A percentile compares a stretch with the other conserved stretches of the same genome.
Conservation (phyloP, 129 eudicot genomes). For the Escallonia herrerae region DNA sequence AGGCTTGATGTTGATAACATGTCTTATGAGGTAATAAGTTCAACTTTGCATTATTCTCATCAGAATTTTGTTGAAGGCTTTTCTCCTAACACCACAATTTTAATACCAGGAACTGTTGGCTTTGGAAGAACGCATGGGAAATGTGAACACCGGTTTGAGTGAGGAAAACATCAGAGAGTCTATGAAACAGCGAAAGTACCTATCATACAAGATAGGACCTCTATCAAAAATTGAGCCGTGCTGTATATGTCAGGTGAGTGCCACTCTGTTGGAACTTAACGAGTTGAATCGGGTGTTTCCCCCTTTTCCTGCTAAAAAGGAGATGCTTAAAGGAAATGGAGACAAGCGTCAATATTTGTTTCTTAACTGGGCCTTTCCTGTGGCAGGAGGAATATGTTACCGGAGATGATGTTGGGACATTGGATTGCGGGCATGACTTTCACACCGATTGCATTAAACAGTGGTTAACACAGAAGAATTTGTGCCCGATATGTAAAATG, state of each 20-base stretch:
- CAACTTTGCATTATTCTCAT: background rate
- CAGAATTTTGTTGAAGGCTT: background rate
- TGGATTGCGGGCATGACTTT: conserved; percentile 90
- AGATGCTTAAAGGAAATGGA: too few relatives aligned
- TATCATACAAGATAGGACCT: conserved; percentile 24
- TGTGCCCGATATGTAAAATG: conserved; percentile 92
- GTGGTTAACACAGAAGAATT: conserved; percentile 72
- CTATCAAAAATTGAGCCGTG: conserved; percentile 36
- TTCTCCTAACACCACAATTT: background rate
- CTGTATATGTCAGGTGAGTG: conserved; percentile 70
- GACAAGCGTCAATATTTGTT: background rate
- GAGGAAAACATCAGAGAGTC: conserved; percentile 47
- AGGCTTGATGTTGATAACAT: conserved; percentile 87
- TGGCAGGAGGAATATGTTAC: conserved; percentile 68
- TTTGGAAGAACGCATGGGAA: conserved; percentile 72
- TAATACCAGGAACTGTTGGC: conserved; percentile 63
- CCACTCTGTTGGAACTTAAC: background rate
- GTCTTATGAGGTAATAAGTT: conserved; percentile 71
- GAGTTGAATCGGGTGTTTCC: too few relatives aligned
- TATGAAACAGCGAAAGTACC: conserved; percentile 45
- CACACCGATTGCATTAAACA: conserved; percentile 77
- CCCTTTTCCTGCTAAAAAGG: too few relatives aligned
- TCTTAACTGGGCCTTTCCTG: background rate
- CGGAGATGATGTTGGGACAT: conserved; percentile 66
- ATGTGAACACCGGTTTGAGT: conserved; percentile 63